phyloP scores from a whole-genome alignment of 1,284 basidiomycete species.

The Cryptococcus hybrid region DNA sequence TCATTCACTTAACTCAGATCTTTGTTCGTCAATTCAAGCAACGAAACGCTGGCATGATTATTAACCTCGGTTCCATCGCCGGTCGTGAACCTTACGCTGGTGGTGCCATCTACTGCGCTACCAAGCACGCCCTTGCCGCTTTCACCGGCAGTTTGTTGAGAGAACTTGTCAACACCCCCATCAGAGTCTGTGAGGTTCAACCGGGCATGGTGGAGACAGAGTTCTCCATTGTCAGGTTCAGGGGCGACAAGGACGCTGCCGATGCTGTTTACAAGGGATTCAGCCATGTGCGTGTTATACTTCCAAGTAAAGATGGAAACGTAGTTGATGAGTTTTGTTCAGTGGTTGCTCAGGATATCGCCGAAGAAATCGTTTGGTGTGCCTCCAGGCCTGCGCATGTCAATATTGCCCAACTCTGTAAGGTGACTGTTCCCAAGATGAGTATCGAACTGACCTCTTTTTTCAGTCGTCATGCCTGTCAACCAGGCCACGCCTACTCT shows the following conservation, averaged over 20 bases:
- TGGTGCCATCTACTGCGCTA: slow-evolving; percentile 57
- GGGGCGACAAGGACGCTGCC: slow-evolving; percentile 75
- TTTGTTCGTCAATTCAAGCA: slow-evolving; percentile 75
- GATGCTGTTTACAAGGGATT: slow-evolving; percentile 83
- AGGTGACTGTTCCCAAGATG: slow-evolving; percentile 6
- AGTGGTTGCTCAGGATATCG: slow-evolving; percentile 78
- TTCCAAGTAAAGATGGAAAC: background rate
- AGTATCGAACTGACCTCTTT: too few relatives aligned
- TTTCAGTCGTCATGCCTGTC: slow-evolving; percentile 38
- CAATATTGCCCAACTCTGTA: slow-evolving; percentile 39
- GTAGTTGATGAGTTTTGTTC: background rate
- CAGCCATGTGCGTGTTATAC: slow-evolving; percentile 45
- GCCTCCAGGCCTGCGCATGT: slow-evolving; percentile 41
- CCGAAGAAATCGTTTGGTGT: slow-evolving; percentile 88
- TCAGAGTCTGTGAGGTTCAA: slow-evolving; percentile 87
- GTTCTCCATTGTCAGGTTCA: slow-evolving; percentile 84
- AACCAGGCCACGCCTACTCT: slow-evolving; percentile 41
- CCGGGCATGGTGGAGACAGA: slow-evolving; percentile 59
- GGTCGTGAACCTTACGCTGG: slow-evolving; percentile 89
- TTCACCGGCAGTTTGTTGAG: slow-evolving; percentile 80
- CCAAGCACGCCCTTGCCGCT: slow-evolving; percentile 69
- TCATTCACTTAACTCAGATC: slow-evolving; percentile 46
- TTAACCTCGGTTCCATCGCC: slow-evolving; percentile 87
- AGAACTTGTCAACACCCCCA: slow-evolving; percentile 84
- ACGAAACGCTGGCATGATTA: slow-evolving; percentile 63